Evolutionary conservation across 108 stramenopile genomes (phyloP).

Genomic region (Craspedostauros australis): DNA sequence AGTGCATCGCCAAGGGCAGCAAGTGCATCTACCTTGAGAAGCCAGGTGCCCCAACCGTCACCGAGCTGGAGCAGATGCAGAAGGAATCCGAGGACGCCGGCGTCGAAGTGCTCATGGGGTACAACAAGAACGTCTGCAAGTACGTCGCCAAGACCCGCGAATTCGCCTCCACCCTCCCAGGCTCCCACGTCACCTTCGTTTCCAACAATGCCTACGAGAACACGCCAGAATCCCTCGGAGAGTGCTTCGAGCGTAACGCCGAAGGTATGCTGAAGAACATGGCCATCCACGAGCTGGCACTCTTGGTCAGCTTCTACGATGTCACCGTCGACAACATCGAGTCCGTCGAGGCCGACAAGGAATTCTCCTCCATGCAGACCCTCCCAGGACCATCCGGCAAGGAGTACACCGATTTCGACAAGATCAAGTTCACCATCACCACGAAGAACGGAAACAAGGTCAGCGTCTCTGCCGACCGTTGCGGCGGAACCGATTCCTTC

Average conservation of each 20-base stretch:
- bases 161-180: conserved; percentile 42
- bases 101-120: conserved; percentile 88
- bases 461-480: conserved; percentile 85
- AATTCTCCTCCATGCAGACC: conserved; percentile 77
- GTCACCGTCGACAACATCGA: conserved; percentile 84
- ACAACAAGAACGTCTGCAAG: conserved; percentile 95
- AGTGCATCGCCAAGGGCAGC: conserved; percentile 45
- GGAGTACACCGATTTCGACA: conserved; percentile 88
- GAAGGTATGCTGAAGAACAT: conserved; percentile 96
- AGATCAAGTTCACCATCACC: conserved; percentile 91
- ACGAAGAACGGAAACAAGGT: conserved; percentile 87
- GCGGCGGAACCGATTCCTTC: conserved; percentile 80
- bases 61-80: conserved; percentile 76
- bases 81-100: conserved; percentile 59
- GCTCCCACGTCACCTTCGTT: conserved; percentile 81
- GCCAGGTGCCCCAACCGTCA: conserved; percentile 86
- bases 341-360: conserved; percentile 76
- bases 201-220: conserved; percentile 91
- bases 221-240: conserved; percentile 70
- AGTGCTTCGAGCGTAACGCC: conserved; percentile 90
- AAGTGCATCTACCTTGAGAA: conserved; percentile 87
- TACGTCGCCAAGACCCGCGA: conserved; percentile 79
- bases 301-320: conserved; percentile 84
- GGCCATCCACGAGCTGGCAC: conserved; percentile 90
- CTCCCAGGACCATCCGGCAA: conserved; percentile 75